Conservation (phyloP, 495 filamentous ascomycete species). For the Schizothecium vesticola region DNA sequence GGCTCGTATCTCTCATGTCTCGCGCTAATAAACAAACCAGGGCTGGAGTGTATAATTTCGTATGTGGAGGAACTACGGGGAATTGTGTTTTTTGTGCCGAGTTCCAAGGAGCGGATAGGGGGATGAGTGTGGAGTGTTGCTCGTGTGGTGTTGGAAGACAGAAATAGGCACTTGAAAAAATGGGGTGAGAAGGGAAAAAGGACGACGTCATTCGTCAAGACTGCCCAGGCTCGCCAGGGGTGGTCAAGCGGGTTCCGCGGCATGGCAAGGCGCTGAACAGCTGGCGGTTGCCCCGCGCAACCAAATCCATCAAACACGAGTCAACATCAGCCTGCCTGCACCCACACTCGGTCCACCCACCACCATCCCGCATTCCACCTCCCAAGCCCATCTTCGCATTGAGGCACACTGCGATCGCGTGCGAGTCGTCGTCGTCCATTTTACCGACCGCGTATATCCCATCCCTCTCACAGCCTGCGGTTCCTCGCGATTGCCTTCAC, state of each 20-base stretch:
- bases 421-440: not conserved
- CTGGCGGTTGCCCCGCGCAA: not conserved
- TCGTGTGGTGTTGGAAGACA: not conserved
- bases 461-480: not conserved
- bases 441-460: not conserved
- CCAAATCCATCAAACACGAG: not conserved
- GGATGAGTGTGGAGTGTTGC: not conserved
- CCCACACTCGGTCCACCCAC: constrained; percentile 9
- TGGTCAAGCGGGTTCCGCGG: not conserved
- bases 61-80: not conserved
- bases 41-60: too few species aligned
- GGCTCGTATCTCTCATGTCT: too few species aligned
- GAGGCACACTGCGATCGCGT: not conserved
- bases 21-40: too few species aligned
- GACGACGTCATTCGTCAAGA: not conserved
- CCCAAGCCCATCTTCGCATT: not conserved
- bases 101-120: too few species aligned
- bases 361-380: constrained; percentile 5
- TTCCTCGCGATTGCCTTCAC: not conserved
- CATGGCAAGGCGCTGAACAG: not conserved
- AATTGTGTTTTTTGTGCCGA: not conserved
- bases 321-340: constrained; percentile 6
- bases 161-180: not conserved
- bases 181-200: not conserved
- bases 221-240: not conserved